These are phyloP conservation scores for Lantana camara DNA, from an alignment of 257 asterid species.

Conservation along the genomic window DNA sequence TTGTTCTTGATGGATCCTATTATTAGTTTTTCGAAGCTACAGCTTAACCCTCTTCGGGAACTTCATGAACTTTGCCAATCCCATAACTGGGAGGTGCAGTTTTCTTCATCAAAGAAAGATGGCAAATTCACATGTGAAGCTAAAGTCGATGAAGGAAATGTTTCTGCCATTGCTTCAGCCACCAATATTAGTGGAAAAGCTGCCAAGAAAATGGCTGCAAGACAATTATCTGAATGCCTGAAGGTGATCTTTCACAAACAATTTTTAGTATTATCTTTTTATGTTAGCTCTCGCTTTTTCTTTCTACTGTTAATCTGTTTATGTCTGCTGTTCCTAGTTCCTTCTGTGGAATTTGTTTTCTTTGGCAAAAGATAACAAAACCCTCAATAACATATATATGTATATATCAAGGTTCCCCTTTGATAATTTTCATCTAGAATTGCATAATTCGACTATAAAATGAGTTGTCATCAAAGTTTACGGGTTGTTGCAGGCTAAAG, in stretches of 20 bases:
- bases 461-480: background rate
- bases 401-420: no score
- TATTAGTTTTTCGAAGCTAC: slow-evolving; percentile 62
- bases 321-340: slow-evolving; percentile 9
- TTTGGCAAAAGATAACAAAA: background rate
- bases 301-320: slow-evolving; percentile 4
- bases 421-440: background rate
- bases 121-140: slow-evolving; percentile 52
- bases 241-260: slow-evolving; percentile 51
- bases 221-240: slow-evolving; percentile 44
- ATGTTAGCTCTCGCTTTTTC: background rate
- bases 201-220: slow-evolving; percentile 65
- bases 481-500: slow-evolving; percentile 58
- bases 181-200: slow-evolving; percentile 51
- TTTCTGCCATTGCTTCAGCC: slow-evolving; percentile 44
- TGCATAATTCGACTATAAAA: background rate
- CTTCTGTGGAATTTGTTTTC: slow-evolving; percentile 6
- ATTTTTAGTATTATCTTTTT: slow-evolving; percentile 3
- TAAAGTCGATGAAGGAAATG: slow-evolving; percentile 46
- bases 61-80: slow-evolving; percentile 81
- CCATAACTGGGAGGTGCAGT: slow-evolving; percentile 51
- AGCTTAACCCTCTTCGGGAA: slow-evolving; percentile 67
- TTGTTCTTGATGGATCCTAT: slow-evolving; percentile 71
- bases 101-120: slow-evolving; percentile 45
- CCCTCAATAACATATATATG: background rate